Percentiles rank a stretch among this genome's conserved stretches.
Evolutionary conservation across 208 protist species (phyloP).

Genomic region (Trypanosoma grayi): DNA sequence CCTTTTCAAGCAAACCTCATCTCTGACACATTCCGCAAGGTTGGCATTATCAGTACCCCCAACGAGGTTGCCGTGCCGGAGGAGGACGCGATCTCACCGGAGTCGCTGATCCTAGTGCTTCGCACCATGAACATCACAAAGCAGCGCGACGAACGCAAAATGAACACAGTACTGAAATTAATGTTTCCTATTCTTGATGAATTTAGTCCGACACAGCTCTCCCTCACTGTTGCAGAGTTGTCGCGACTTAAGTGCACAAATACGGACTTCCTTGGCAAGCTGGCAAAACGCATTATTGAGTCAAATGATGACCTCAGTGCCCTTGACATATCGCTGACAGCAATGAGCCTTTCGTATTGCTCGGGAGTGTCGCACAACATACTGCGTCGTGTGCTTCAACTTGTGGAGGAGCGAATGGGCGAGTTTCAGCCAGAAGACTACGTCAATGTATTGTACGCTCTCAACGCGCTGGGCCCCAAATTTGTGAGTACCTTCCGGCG

Average conservation of each 20-base stretch:
- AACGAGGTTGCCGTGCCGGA: constrained; percentile 71
- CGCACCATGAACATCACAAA: constrained; percentile 69
- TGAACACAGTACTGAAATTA: constrained; percentile 47
- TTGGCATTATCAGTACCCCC: constrained; percentile 48
- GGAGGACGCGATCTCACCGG: constrained; percentile 71
- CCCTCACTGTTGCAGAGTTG: constrained; percentile 58
- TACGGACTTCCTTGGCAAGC: constrained; percentile 51
- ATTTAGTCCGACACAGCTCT: constrained; percentile 66
- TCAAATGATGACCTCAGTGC: constrained; percentile 51
- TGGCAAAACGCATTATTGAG: constrained; percentile 54
- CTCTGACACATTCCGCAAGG: constrained; percentile 70
- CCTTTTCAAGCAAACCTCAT: constrained; percentile 82
- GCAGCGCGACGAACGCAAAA: constrained; percentile 74
- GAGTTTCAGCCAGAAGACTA: constrained; percentile 85
- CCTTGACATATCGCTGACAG: constrained; percentile 56
- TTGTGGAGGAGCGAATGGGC: constrained; percentile 40
- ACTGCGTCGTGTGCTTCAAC: constrained; percentile 36
- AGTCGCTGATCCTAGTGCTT: constrained; percentile 70
- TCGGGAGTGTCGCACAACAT: constrained; percentile 59
- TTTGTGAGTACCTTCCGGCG: constrained; percentile 53
- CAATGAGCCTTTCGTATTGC: constrained; percentile 38
- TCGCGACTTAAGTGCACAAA: constrained; percentile 55
- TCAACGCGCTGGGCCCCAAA: constrained; percentile 45
- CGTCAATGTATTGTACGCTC: constrained; percentile 47
- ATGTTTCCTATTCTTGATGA: constrained; percentile 69